Evolutionary conservation across 2,329 filamentous ascomycete genomes (phyloP).

Genomic region (Neospermospora avenae): DNA sequence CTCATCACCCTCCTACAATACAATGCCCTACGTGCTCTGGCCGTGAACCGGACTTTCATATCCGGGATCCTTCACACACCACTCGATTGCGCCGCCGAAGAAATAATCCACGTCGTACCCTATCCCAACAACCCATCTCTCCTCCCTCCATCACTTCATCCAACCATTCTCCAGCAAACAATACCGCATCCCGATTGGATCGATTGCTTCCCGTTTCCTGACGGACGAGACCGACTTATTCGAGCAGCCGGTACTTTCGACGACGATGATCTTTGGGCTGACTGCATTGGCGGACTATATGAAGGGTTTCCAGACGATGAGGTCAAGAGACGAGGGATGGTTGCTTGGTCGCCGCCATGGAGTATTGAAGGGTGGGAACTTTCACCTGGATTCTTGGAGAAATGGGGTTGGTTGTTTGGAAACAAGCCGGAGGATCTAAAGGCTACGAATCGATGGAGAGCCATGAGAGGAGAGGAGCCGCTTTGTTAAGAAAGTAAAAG

Average conservation of each 20-base stretch:
- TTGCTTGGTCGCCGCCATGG: slow-evolving; percentile 44
- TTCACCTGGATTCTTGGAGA: slow-evolving; percentile 40
- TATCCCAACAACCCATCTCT: slow-evolving; percentile 32
- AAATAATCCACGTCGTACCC: slow-evolving; percentile 33
- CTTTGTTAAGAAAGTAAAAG: slow-evolving; percentile 26
- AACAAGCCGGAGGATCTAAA: slow-evolving; percentile 31
- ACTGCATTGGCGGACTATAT: slow-evolving; percentile 42
- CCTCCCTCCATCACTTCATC: slow-evolving; percentile 36
- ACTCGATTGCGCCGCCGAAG: slow-evolving; percentile 33
- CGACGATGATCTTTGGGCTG: slow-evolving; percentile 43
- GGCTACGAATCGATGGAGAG: slow-evolving; percentile 39
- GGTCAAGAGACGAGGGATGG: slow-evolving; percentile 39
- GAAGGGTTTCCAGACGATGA: slow-evolving; percentile 44
- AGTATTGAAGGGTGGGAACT: slow-evolving; percentile 41
- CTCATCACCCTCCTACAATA: slow-evolving; percentile 43
- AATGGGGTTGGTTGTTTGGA: slow-evolving; percentile 37
- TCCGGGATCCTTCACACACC: slow-evolving; percentile 35
- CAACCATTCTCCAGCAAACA: slow-evolving; percentile 40
- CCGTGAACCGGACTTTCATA: slow-evolving; percentile 38
- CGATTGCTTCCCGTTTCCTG: slow-evolving; percentile 41
- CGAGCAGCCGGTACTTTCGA: slow-evolving; percentile 38
- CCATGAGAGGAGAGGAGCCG: slow-evolving; percentile 35
- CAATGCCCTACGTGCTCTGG: slow-evolving; percentile 40
- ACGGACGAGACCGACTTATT: slow-evolving; percentile 41
- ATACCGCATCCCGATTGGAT: slow-evolving; percentile 42